Conservation (phyloP, 805 yeast species). For the Yamadazyma sp. region DNA sequence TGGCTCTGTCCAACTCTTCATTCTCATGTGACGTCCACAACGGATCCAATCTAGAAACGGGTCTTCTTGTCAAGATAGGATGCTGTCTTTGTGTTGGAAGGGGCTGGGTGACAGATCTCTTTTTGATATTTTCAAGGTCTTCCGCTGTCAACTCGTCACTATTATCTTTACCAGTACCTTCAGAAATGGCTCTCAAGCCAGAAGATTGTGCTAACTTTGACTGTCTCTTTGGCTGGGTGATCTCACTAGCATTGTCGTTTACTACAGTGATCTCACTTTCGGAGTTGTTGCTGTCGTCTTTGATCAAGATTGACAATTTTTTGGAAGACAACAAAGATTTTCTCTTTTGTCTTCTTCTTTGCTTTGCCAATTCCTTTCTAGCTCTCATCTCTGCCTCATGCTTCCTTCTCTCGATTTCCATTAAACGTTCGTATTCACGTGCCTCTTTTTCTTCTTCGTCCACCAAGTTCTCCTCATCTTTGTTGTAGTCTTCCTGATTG, state of each 20-base stretch:
- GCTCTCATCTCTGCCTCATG: constrained; percentile 54
- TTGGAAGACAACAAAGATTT: constrained; percentile 38
- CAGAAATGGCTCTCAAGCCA: constrained; percentile 38
- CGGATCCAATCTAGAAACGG: constrained; percentile 58
- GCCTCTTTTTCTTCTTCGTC: constrained; percentile 45
- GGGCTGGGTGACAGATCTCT: constrained; percentile 49
- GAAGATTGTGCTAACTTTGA: constrained; percentile 20
- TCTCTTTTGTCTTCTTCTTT: constrained; percentile 42
- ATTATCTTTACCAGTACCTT: constrained; percentile 24
- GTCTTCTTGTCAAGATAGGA: constrained; percentile 50
- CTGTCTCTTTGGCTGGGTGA: constrained; percentile 38
- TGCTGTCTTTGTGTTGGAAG: constrained; percentile 29
- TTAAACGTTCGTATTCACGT: constrained; percentile 46
- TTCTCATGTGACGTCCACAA: constrained; percentile 52
- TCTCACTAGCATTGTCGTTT: constrained; percentile 22
- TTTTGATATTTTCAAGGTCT: constrained; percentile 45
- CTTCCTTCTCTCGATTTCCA: constrained; percentile 47
- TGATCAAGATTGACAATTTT: constrained; percentile 37
- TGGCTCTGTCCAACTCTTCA: constrained; percentile 44
- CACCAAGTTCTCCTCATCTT: constrained; percentile 48
- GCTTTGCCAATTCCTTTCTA: constrained; percentile 46
- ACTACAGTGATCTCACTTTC: constrained; percentile 27
- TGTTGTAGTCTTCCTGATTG: constrained; percentile 58
- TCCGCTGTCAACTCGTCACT: constrained; percentile 42
- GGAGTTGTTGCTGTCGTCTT: constrained; percentile 33